phyloP scores from a whole-genome alignment of 2,329 filamentous ascomycete genomes.

The Exutisphaerella laricina region DNA sequence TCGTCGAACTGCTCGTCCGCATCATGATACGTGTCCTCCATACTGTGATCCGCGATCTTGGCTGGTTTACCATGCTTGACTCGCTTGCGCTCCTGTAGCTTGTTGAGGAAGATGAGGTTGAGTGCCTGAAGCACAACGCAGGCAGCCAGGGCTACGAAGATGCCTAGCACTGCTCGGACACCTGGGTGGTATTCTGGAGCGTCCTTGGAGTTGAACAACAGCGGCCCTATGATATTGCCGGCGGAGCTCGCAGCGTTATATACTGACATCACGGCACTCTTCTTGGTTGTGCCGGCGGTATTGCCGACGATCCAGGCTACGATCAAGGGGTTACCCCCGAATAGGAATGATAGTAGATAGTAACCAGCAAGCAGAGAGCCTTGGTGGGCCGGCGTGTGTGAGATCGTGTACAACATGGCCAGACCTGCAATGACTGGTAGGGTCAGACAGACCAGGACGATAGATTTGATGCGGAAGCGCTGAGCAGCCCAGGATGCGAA shows the following conservation, averaged over 20 bases:
- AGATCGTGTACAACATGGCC: slow-evolving; percentile 52
- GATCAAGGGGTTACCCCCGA: slow-evolving; percentile 59
- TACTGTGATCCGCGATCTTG: slow-evolving; percentile 55
- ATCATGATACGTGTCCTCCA: slow-evolving; percentile 50
- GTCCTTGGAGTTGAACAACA: slow-evolving; percentile 55
- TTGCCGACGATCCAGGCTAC: slow-evolving; percentile 66
- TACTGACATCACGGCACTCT: slow-evolving; percentile 57
- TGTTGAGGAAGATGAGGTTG: slow-evolving; percentile 54
- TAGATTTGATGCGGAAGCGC: slow-evolving; percentile 52
- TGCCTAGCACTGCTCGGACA: slow-evolving; percentile 50
- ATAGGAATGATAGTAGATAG: slow-evolving; percentile 62
- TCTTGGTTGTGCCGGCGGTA: slow-evolving; percentile 63
- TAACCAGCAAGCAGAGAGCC: slow-evolving; percentile 55
- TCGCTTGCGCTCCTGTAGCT: slow-evolving; percentile 49
- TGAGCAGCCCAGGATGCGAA: slow-evolving; percentile 54
- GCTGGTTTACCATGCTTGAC: slow-evolving; percentile 57
- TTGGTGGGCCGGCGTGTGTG: slow-evolving; percentile 39
- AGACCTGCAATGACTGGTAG: slow-evolving; percentile 58
- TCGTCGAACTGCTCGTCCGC: slow-evolving; percentile 19
- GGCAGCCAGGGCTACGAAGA: slow-evolving; percentile 50
- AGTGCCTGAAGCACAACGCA: slow-evolving; percentile 50
- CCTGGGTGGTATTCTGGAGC: slow-evolving; percentile 56
- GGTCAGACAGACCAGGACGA: slow-evolving; percentile 50
- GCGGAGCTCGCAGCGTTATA: slow-evolving; percentile 56
- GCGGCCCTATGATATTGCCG: slow-evolving; percentile 62